Base-by-base conservation (phyloP, 2,329 filamentous ascomycete species). In the Orbilia quercus region DNA sequence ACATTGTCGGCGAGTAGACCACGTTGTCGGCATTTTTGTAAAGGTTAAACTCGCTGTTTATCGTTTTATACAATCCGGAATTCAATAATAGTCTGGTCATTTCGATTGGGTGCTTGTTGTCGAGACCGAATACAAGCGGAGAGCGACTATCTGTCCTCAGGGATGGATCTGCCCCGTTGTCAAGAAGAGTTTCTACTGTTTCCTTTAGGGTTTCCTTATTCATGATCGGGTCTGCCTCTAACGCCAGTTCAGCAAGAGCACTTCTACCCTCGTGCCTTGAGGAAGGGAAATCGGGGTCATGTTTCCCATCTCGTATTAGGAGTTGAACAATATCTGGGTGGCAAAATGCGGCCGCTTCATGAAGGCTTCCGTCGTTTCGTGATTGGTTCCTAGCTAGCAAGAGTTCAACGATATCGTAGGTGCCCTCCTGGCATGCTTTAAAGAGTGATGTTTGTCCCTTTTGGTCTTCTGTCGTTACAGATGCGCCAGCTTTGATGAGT, bases 211-310 rank as follows among this genome's bases (percentile, higher is more conserved):
- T 63, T n/a, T 66, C 69, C 36, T 51, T 54, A 53, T 66, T 66
- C 18, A 20, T 20, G 23, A 66, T 47, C n/a, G 69, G 44, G 28
- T 73, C 69, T 4, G 47, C 69, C n/a, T 65, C 60, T 9, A 73
- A 18, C 11, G 69, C 69, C 18, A 73, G 16, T 14, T 73, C 51
- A 12, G 69, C 55, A 3, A 73, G 48, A 4, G 69, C 69, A 31
- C 69, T 73, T 50, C 69, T 47, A 7, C 54, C 60, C 6, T 38
- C 16, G 40, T 73, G 69, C 11, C 60, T 53, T 6, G 69, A 55
- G 22, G 69, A 73, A 7, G 69, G 69, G 23, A 73, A 73, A 36
- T 73, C 60, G 0, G 69, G 69, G 20, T 73, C 69, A 36, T 73
- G 69, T 14, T 62, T 38, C 22, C 60, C 69, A n/a, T 66, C 54